These are phyloP conservation scores for Orobanche coerulescens DNA, from an alignment of 257 asterid genomes.

Conservation along the genomic window DNA sequence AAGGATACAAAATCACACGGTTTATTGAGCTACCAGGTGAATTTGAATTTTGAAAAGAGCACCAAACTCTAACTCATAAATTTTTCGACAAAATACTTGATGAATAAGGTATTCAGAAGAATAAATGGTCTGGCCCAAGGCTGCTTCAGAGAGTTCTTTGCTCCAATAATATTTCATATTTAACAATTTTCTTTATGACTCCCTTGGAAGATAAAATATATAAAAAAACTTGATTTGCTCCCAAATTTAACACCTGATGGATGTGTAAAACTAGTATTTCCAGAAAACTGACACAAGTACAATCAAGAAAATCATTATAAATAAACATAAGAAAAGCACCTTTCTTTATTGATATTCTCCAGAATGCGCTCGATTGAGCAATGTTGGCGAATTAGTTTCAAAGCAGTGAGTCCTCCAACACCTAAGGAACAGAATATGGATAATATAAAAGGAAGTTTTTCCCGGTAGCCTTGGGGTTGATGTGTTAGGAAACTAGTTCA, in stretches of 20 bases:
- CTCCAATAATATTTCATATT: too few relatives aligned
- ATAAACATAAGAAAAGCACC: constrained; percentile 35
- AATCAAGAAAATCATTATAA: not conserved
- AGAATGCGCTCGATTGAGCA: constrained; percentile 75
- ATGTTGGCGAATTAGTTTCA: constrained; percentile 84
- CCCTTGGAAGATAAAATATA: not conserved
- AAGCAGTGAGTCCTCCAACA: constrained; percentile 87
- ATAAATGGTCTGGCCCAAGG: too few relatives aligned
- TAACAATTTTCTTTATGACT: too few relatives aligned
- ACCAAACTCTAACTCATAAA: not conserved
- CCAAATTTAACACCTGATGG: not conserved
- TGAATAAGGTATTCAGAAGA: too few relatives aligned
- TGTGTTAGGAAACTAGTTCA: not conserved
- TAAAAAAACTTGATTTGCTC: not conserved
- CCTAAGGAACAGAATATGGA: constrained; percentile 37
- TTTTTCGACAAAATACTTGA: too few relatives aligned
- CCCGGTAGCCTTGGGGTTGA: too few relatives aligned
- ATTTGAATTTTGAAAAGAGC: not conserved
- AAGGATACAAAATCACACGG: too few relatives aligned
- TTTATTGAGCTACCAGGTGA: not conserved
- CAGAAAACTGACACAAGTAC: not conserved
- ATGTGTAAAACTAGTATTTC: not conserved
- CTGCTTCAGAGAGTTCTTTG: too few relatives aligned
- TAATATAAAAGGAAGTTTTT: not conserved
- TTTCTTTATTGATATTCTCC: constrained; percentile 83